These are phyloP conservation scores for Aspergillus sclerotiicarbonarius DNA, from an alignment of 495 filamentous ascomycete genomes.

Conservation along the genomic window DNA sequence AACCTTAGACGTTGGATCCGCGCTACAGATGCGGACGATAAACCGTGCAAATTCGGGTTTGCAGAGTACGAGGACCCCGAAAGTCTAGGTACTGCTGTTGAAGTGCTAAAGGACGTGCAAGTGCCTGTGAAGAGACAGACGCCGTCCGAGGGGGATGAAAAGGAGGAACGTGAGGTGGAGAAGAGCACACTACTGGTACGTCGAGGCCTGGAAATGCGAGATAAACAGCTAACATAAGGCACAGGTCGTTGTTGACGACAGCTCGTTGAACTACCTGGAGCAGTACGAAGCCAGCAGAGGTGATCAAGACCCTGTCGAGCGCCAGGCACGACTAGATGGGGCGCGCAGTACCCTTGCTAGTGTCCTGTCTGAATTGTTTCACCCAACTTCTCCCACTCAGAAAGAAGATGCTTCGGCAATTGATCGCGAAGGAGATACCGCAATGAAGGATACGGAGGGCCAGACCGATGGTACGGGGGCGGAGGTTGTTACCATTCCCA, in stretches of 20 bases:
- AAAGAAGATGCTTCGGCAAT: conserved; percentile 46
- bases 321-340: conserved; percentile 65
- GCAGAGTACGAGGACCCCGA: conserved; percentile 94
- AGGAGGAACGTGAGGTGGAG: conserved; percentile 60
- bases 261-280: conserved; percentile 75
- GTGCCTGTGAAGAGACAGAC: conserved; percentile 76
- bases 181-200: conserved; percentile 64
- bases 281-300: conserved; percentile 66
- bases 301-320: conserved; percentile 63
- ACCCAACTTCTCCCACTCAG: conserved; percentile 56
- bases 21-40: conserved; percentile 76
- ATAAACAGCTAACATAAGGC: neutral
- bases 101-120: conserved; percentile 81
- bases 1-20: conserved; percentile 81
- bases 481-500: conserved; percentile 88
- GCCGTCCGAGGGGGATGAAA: conserved; percentile 42
- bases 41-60: conserved; percentile 88
- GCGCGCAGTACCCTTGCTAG: conserved; percentile 63
- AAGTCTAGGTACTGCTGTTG: conserved; percentile 80
- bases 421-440: conserved; percentile 65
- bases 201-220: neutral
- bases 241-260: conserved; percentile 75
- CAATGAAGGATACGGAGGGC: conserved; percentile 65
- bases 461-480: conserved; percentile 50
- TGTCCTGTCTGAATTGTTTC: conserved; percentile 67